Conservation (phyloP, 1,284 basidiomycete genomes). For the Sporisorium graminicola region DNA sequence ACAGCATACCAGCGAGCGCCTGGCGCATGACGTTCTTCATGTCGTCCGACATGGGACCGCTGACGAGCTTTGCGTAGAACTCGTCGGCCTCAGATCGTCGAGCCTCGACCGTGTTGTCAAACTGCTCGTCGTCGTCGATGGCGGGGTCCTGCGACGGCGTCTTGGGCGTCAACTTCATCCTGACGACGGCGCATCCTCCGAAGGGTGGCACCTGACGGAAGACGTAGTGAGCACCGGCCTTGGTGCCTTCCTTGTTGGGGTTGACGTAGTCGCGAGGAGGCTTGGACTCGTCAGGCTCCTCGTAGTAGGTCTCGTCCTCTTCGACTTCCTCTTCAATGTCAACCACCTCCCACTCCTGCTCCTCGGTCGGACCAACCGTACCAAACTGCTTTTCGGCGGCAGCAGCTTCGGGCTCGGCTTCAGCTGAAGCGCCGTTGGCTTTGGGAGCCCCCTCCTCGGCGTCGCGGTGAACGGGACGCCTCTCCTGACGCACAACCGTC, state of each 20-base stretch:
- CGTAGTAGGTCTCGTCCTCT: conserved; percentile 64
- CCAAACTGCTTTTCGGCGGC: conserved; percentile 50
- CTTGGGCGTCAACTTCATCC: conserved; percentile 88
- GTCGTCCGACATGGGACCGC: conserved; percentile 83
- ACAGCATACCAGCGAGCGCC: conserved; percentile 97
- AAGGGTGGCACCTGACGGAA: conserved; percentile 88
- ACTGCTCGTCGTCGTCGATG: conserved; percentile 87
- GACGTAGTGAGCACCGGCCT: conserved; percentile 89
- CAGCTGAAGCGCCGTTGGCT: conserved; percentile 43
- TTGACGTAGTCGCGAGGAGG: conserved; percentile 75
- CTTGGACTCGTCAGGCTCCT: conserved; percentile 49
- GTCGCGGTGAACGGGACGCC: conserved; percentile 25
- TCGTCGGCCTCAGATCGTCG: conserved; percentile 91
- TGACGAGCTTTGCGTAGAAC: conserved; percentile 85
- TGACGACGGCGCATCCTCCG: conserved; percentile 94
- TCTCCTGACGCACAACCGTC: conserved; percentile 47
- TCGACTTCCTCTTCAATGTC: conserved; percentile 66
- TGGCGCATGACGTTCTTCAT: conserved; percentile 96
- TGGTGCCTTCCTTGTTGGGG: conserved; percentile 88
- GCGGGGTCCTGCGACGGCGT: conserved; percentile 81
- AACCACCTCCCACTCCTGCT: conserved; percentile 49
- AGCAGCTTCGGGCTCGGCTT: conserved; percentile 40
- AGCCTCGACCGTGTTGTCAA: conserved; percentile 85
- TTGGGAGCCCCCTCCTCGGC: conserved; percentile 47
- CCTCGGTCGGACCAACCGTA: conserved; percentile 30